phyloP scores from a whole-genome alignment of 352 stramenopile species.

The Phytophthora sansomeana region DNA sequence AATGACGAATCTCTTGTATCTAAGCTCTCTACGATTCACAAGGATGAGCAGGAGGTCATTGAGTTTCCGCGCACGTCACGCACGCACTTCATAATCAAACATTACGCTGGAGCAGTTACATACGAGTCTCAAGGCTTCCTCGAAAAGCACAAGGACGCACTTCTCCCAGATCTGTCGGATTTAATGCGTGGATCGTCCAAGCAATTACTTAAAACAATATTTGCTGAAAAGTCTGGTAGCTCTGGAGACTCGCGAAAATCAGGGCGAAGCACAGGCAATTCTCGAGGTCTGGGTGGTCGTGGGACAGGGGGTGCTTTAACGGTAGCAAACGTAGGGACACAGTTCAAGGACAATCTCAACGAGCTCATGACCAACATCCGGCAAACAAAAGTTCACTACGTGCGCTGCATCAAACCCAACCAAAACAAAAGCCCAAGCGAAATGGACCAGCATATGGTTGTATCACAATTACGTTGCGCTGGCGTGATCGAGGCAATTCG shows the following conservation, averaged over 20 bases:
- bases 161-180: constrained; percentile 94
- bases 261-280: constrained; percentile 29
- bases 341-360: constrained; percentile 92
- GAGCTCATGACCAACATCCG: constrained; percentile 95
- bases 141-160: constrained; percentile 95
- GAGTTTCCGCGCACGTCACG: constrained; percentile 80
- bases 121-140: constrained; percentile 95
- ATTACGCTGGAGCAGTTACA: constrained; percentile 94
- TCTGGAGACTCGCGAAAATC: constrained; percentile 26
- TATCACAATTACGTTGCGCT: constrained; percentile 97
- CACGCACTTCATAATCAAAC: constrained; percentile 93
- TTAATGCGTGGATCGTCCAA: constrained; percentile 79
- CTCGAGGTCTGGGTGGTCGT: constrained; percentile 42
- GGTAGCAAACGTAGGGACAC: constrained; percentile 72
- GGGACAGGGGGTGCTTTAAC: constrained; percentile 57
- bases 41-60: constrained; percentile 80
- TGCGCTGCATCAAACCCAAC: constrained; percentile 99
- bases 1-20: constrained; percentile 84
- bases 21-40: constrained; percentile 81
- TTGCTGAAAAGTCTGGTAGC: constrained; percentile 52
- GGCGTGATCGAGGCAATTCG: constrained; percentile 99
- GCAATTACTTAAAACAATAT: constrained; percentile 59
- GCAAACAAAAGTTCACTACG: constrained; percentile 97
- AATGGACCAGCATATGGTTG: constrained; percentile 93
- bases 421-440: constrained; percentile 90